Evolutionary conservation across 2,329 filamentous ascomycete species (phyloP), one percentile per base, ranked within the genome.

Genomic region (Aspergillus candidus): DNA sequence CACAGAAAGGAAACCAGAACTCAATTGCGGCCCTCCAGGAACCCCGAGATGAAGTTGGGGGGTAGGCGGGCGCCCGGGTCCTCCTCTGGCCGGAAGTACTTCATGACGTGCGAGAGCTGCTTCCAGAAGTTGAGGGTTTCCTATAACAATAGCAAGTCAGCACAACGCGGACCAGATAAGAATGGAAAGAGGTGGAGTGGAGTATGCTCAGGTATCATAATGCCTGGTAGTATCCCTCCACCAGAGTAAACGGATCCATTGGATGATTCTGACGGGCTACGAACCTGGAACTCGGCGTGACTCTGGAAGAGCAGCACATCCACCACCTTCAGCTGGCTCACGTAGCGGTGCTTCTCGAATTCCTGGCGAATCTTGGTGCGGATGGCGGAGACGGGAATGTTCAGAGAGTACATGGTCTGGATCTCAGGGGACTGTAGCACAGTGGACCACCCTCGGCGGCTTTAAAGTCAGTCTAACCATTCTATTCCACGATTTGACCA

Each of bases 111-210:
- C 52, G 86, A 86, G 50, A 90, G 78, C 72, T 98, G 93, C 73
- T 96, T 95, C 93, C 93, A 98, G 78, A 86, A 98, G 75, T 98
- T 98, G 77, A 98, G 82, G 42, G 87, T 98, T 78, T 98, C 93
- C 90, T 96, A 10, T 27, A 27, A 27, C 7, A 6, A 10, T 10
- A 10, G 6, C 7, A 8, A 27, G 22, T 27, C 3, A 27, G 22
- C 6, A 22, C 22, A 22, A 6, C 6, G 22, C 6, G 22, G 4
- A 7, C 22, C 6, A 22, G 22, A 2, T 22, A n/a, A n/a, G 22
- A 7, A 22, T 5, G 22, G 22, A 7, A 7, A 7, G 22, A 7
- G 4, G 6, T 22, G 22, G 22, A 7, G 22, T 27, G 22, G 18
- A 18, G 18, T 18, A 8, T 27, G 8, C 6, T 27, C 22, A 27